phyloP scores from a whole-genome alignment of 305 asterid species.

The Salvia sclarea region DNA sequence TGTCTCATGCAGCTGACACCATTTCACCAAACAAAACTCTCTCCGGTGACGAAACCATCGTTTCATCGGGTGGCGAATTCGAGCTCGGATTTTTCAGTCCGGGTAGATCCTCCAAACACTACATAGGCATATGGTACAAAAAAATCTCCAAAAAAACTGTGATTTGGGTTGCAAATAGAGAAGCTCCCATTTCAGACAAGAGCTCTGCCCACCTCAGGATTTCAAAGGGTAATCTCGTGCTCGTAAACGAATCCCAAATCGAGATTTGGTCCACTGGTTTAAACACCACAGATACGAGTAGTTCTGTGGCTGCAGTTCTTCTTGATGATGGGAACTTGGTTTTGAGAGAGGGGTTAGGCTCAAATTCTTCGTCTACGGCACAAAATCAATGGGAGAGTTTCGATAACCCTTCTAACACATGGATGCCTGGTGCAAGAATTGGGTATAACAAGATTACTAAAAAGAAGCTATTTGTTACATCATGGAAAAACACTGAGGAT shows the following conservation, averaged over 20 bases:
- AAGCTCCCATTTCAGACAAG: conserved; percentile 43
- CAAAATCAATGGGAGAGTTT: conserved; percentile 53
- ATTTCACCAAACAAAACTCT: conserved; percentile 37
- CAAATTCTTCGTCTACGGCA: conserved; percentile 26
- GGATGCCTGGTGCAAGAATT: conserved; percentile 64
- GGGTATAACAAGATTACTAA: conserved; percentile 44
- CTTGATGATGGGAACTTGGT: conserved; percentile 56
- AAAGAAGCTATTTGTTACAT: conserved; percentile 43
- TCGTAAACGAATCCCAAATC: conserved; percentile 36
- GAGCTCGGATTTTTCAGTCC: conserved; percentile 44
- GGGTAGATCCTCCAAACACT: conserved; percentile 48
- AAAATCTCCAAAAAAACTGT: conserved; percentile 37
- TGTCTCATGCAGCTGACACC: conserved; percentile 39
- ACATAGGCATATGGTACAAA: conserved; percentile 72
- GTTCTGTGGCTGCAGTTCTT: conserved; percentile 45
- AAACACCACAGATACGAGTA: conserved; percentile 28
- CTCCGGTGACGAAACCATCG: conserved; percentile 37
- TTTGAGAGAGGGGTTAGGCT: conserved; percentile 40
- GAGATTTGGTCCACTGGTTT: conserved; percentile 56
- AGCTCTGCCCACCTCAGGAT: conserved; percentile 44
- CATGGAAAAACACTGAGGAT: conserved; percentile 57
- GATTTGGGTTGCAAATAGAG: conserved; percentile 84
- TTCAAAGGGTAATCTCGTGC: conserved; percentile 47
- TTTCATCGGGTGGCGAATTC: conserved; percentile 39
- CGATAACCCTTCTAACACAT: conserved; percentile 51